Percentiles rank a stretch among this genome's conserved stretches.
Evolutionary conservation across 148 eudicot genomes (phyloP).

Genomic region (Persicaria maculosa): DNA sequence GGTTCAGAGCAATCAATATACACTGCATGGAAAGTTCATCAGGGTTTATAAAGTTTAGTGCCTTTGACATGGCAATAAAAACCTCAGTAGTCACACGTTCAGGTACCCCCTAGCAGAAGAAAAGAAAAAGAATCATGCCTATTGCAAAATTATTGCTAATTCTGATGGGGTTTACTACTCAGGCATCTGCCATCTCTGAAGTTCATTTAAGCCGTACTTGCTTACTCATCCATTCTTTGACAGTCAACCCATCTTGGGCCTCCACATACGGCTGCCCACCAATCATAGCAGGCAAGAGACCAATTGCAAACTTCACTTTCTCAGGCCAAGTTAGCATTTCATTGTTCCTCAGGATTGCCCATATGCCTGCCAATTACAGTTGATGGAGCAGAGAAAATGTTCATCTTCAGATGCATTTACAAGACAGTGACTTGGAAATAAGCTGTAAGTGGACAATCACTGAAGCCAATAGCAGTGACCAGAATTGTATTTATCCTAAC

Average conservation of each 20-base stretch:
- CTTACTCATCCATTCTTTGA: conserved; percentile 95
- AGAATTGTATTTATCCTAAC: not conserved
- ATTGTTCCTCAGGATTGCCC: conserved; percentile 91
- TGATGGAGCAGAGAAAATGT: not conserved
- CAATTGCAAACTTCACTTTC: conserved; percentile 93
- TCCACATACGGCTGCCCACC: conserved; percentile 96
- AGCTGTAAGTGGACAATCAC: not conserved
- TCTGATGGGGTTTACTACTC: not conserved
- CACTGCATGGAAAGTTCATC: conserved; percentile 99
- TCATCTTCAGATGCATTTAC: not conserved
- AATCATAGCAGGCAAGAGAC: conserved; percentile 89
- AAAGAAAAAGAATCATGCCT: not conserved
- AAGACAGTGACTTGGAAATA: not conserved
- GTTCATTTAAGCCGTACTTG: conserved; percentile 44
- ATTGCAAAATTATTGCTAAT: not conserved
- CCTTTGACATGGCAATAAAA: conserved; percentile 99
- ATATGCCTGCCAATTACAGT: conserved; percentile 54
- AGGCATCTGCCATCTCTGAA: not conserved
- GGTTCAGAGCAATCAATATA: conserved; percentile 91
- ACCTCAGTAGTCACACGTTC: conserved; percentile 96
- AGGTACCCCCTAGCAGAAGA: conserved; percentile 68
- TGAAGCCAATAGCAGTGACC: not conserved
- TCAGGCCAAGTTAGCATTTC: conserved; percentile 99
- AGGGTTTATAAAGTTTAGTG: conserved; percentile 94
- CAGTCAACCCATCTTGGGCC: conserved; percentile 94